Evolutionary conservation across 2,329 filamentous ascomycete species (phyloP).

Genomic region (Nothomitra cinnamomea): DNA sequence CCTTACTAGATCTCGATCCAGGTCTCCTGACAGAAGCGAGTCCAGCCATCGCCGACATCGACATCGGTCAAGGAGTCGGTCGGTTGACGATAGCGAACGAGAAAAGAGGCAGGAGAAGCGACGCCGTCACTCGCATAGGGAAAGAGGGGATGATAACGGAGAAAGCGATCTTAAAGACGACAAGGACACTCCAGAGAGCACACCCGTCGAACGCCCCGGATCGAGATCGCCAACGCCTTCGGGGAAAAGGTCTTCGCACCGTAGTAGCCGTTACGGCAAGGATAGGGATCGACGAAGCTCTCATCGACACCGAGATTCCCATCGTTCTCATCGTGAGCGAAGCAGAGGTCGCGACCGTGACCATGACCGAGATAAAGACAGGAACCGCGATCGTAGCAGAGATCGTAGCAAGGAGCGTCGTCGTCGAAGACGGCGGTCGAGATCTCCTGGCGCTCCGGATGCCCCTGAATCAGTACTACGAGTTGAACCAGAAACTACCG

Average conservation of each 20-base stretch:
- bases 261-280: not conserved
- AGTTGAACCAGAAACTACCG: not conserved
- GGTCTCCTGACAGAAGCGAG: constrained; percentile 3
- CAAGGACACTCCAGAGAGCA: not conserved
- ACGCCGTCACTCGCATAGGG: not conserved
- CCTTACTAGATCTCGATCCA: constrained; percentile 1
- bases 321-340: constrained; percentile 5
- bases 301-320: constrained; percentile 2
- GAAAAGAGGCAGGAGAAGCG: not conserved
- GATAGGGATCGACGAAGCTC: constrained; percentile 2
- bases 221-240: constrained; percentile 4
- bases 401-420: constrained; percentile 3
- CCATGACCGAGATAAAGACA: constrained; percentile 1
- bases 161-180: not conserved
- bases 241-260: not conserved
- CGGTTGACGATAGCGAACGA: constrained; percentile 2
- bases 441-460: not conserved
- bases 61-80: not conserved
- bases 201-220: not conserved
- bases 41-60: not conserved
- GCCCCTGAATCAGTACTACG: not conserved
- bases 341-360: constrained; percentile 5
- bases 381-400: constrained; percentile 1
- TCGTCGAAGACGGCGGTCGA: not conserved
- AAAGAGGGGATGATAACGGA: not conserved